Conservation (phyloP, 2,329 filamentous ascomycete species). For the Tothia fuscella region DNA sequence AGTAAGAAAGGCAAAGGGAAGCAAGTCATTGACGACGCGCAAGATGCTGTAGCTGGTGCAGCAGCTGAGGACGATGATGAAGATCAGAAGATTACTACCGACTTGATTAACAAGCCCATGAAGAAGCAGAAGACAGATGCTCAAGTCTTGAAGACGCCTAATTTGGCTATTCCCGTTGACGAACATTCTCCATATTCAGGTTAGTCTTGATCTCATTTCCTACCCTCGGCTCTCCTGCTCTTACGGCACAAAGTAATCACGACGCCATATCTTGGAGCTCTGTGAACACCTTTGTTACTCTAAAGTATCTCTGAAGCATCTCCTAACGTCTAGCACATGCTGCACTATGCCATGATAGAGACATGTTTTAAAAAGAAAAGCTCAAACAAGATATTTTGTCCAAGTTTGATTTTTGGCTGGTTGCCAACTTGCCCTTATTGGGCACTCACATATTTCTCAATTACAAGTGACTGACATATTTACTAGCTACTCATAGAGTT, state of each 20-base stretch:
- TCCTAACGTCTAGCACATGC: too few relatives aligned
- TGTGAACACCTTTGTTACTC: too few relatives aligned
- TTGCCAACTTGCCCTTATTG: too few relatives aligned
- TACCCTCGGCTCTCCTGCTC: too few relatives aligned
- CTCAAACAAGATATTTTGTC: too few relatives aligned
- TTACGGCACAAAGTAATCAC: too few relatives aligned
- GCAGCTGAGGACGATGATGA: neutral
- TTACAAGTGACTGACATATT: neutral
- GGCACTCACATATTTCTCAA: neutral
- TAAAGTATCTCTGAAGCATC: neutral
- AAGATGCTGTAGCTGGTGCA: neutral
- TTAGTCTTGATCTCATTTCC: neutral
- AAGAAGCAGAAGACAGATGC: conserved; percentile 6
- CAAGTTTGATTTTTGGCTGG: too few relatives aligned
- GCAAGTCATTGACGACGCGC: neutral
- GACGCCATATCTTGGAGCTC: too few relatives aligned
- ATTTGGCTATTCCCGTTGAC: conserved; percentile 5
- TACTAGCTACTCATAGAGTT: conserved; percentile 32
- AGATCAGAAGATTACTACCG: neutral
- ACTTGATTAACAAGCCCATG: conserved; percentile 3
- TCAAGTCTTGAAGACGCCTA: conserved; percentile 1
- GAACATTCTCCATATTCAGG: conserved; percentile 3
- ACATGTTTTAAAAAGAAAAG: too few relatives aligned
- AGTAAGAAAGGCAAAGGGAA: neutral
- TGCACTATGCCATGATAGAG: too few relatives aligned